Conservation (phyloP, 495 filamentous ascomycete genomes). For the Tuber borchii region DNA sequence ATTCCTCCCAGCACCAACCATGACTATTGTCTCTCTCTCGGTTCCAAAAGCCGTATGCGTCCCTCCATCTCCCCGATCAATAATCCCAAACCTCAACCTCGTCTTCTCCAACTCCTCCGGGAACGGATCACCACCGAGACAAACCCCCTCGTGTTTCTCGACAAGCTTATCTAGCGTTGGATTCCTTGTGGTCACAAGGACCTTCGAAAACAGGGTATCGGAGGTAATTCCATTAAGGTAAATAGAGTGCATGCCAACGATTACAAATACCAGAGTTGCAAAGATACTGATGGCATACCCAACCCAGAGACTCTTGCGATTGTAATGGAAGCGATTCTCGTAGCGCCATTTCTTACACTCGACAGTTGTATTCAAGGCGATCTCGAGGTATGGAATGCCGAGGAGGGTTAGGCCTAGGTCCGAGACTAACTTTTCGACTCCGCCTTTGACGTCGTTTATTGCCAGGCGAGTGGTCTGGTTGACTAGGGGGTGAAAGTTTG, state of each 20-base stretch:
- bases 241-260: slow-evolving; percentile 16
- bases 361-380: background rate
- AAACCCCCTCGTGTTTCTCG: background rate
- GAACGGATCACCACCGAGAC: slow-evolving; percentile 38
- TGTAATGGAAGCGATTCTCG: slow-evolving; percentile 17
- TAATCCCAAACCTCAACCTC: slow-evolving; percentile 40
- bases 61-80: background rate
- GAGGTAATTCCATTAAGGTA: slow-evolving; percentile 10
- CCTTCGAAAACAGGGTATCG: slow-evolving; percentile 13
- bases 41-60: slow-evolving; percentile 37
- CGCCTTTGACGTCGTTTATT: background rate
- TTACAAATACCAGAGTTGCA: background rate
- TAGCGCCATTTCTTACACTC: background rate
- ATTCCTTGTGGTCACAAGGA: slow-evolving; percentile 23
- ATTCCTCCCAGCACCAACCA: background rate
- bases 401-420: slow-evolving; percentile 15
- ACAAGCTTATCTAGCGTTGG: slow-evolving; percentile 16
- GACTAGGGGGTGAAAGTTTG: background rate
- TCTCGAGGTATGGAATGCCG: background rate
- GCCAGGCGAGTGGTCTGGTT: background rate
- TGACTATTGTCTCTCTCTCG: background rate
- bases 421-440: slow-evolving; percentile 4
- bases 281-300: background rate
- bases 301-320: background rate
- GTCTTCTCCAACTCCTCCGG: slow-evolving; percentile 36